Evolutionary conservation across 225 moss, liverwort and hornwort species (phyloP).

Genomic region (Ulota crispa): DNA sequence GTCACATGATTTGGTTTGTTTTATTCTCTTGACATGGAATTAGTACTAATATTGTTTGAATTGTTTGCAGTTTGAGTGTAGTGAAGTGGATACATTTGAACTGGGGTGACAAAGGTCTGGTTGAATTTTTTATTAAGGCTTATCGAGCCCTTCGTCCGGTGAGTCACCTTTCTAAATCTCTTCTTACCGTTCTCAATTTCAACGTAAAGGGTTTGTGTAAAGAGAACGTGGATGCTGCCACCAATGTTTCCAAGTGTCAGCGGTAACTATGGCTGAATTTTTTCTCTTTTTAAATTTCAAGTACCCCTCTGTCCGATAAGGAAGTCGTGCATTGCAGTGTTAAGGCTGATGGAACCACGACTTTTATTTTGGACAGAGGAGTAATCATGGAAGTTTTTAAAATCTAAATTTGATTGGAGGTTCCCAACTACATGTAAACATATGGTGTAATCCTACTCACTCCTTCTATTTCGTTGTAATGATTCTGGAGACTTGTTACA

Average conservation of each 20-base stretch:
- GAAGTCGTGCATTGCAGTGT: no score
- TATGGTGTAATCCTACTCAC: background rate
- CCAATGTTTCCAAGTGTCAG: background rate
- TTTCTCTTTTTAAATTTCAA: background rate
- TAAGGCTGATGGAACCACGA: background rate
- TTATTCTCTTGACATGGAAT: background rate
- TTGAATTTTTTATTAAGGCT: conserved; percentile 69
- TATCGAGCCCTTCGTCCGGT: conserved; percentile 76
- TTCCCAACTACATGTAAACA: background rate
- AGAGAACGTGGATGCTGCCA: conserved; percentile 12
- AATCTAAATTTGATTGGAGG: background rate
- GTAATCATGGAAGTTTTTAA: background rate
- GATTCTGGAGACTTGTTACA: background rate
- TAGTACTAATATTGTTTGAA: background rate
- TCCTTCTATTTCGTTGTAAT: background rate
- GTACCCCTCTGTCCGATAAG: no score
- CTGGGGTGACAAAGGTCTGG: conserved; percentile 89
- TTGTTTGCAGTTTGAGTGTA: conserved; percentile 83
- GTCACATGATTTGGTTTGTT: conserved; percentile 6
- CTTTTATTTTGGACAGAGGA: no score
- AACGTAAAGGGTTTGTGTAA: background rate
- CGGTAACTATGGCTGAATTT: background rate
- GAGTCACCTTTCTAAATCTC: conserved; percentile 15
- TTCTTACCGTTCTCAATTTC: background rate
- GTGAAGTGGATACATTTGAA: conserved; percentile 97